phyloP scores from a whole-genome alignment of 2,329 filamentous ascomycete genomes.

The Fusarium sp. region DNA sequence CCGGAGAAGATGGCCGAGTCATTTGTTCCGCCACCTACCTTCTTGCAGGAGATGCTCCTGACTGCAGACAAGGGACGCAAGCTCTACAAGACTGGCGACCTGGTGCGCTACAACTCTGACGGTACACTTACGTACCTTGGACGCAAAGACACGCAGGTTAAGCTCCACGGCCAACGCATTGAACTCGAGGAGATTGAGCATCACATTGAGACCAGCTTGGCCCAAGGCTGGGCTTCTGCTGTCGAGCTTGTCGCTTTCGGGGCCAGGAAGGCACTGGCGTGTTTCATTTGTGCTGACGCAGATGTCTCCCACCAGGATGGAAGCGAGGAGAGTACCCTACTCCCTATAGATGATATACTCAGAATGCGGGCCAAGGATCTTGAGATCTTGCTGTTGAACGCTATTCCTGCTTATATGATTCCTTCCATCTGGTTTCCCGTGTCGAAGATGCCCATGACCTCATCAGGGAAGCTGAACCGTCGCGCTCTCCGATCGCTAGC shows the following conservation, averaged over 20 bases:
- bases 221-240: slow-evolving; percentile 23
- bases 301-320: slow-evolving; percentile 6
- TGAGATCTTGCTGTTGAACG: slow-evolving; percentile 1
- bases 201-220: slow-evolving; percentile 49
- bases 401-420: slow-evolving; percentile 55
- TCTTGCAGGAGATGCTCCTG: background rate
- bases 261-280: slow-evolving; percentile 34
- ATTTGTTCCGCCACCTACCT: slow-evolving; percentile 16
- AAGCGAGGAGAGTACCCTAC: background rate
- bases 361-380: slow-evolving; percentile 13
- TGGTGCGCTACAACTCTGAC: slow-evolving; percentile 57
- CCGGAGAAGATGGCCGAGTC: slow-evolving; percentile 26
- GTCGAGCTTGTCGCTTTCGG: slow-evolving; percentile 34
- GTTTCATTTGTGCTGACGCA: slow-evolving; percentile 31
- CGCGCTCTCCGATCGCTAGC: slow-evolving; percentile 49
- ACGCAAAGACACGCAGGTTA: slow-evolving; percentile 69
- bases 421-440: slow-evolving; percentile 57
- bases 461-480: slow-evolving; percentile 59
- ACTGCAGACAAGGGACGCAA: background rate
- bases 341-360: slow-evolving; percentile 5
- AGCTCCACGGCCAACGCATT: slow-evolving; percentile 68
- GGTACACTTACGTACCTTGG: slow-evolving; percentile 60
- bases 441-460: slow-evolving; percentile 55
- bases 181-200: slow-evolving; percentile 62
- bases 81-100: slow-evolving; percentile 62